A percentile compares a stretch with the other conserved stretches of the same genome.
These are phyloP conservation scores for Agrocybe praecox DNA, from an alignment of 768 basidiomycete species.

Conservation along the genomic window DNA sequence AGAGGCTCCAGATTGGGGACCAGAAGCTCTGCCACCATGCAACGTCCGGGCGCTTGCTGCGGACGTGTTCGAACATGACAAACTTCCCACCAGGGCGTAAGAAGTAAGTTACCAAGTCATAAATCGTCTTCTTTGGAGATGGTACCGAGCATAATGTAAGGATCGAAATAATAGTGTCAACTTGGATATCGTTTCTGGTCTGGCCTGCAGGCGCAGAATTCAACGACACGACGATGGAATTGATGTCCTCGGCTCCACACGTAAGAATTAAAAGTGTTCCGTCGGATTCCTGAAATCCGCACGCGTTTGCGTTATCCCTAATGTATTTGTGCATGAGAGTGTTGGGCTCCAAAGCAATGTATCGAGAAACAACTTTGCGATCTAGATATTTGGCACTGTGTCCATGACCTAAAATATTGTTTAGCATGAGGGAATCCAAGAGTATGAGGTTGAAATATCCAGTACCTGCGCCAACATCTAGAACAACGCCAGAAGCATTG, in stretches of 20 bases:
- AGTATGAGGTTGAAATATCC: conserved; percentile 1
- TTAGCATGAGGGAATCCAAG: not conserved
- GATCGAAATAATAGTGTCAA: conserved; percentile 66
- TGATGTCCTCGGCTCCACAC: conserved; percentile 63
- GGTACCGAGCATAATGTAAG: conserved; percentile 73
- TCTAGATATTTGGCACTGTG: conserved; percentile 69
- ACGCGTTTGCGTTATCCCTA: conserved; percentile 44
- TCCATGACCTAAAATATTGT: conserved; percentile 51
- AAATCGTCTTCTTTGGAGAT: conserved; percentile 48
- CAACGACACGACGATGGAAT: conserved; percentile 41
- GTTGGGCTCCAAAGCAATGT: conserved; percentile 77
- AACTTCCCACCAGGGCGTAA: conserved; percentile 67
- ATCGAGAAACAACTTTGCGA: conserved; percentile 51
- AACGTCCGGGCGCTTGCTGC: conserved; percentile 51
- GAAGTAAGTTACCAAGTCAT: conserved; percentile 44
- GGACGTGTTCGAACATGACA: conserved; percentile 73
- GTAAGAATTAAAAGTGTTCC: conserved; percentile 58
- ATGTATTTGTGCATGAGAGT: conserved; percentile 61
- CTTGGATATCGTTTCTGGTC: conserved; percentile 13
- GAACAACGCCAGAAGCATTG: conserved; percentile 58
- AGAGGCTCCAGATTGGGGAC: conserved; percentile 65
- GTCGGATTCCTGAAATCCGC: conserved; percentile 53
- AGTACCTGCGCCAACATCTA: conserved; percentile 70
- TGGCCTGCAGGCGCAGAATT: conserved; percentile 1
- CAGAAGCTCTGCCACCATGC: conserved; percentile 75